Evolutionary conservation across 2,329 filamentous ascomycete species (phyloP).

Genomic region (Fusarium sp.): DNA sequence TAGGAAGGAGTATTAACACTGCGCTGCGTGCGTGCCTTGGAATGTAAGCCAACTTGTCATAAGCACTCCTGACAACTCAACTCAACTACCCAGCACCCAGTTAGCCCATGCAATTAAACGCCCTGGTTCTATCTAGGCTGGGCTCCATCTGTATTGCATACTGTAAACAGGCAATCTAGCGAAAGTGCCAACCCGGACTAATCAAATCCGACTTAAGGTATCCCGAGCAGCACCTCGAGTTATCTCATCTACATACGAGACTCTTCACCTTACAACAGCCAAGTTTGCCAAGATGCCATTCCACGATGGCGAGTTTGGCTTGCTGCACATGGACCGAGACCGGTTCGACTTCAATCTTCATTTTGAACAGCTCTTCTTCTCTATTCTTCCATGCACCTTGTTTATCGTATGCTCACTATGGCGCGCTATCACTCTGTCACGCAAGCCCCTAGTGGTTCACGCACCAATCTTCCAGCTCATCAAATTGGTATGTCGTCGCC

Average conservation of each 20-base stretch:
- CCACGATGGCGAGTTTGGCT: neutral
- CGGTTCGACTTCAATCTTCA: constrained; percentile 61
- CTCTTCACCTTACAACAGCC: neutral
- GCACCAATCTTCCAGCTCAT: constrained; percentile 46
- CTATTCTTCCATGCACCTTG: constrained; percentile 51
- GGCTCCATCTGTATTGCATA: neutral
- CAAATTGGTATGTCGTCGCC: neutral
- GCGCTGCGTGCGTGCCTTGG: neutral
- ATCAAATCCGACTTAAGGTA: neutral
- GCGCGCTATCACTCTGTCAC: constrained; percentile 44
- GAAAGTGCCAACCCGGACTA: neutral
- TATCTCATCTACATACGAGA: neutral
- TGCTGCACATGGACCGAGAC: constrained; percentile 40
- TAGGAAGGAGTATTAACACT: neutral
- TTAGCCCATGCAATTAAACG: neutral
- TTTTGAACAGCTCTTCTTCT: constrained; percentile 58
- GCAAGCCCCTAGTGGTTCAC: constrained; percentile 45
- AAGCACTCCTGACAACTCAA: neutral
- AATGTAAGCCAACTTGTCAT: neutral
- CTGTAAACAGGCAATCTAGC: neutral
- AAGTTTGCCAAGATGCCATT: neutral
- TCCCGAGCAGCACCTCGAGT: neutral
- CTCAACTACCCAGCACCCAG: neutral
- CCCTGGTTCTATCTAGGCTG: neutral
- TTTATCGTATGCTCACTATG: constrained; percentile 50